These are phyloP conservation scores for Colletotrichum caudatum DNA, from an alignment of 2,329 filamentous ascomycete species.

Conservation along the genomic window DNA sequence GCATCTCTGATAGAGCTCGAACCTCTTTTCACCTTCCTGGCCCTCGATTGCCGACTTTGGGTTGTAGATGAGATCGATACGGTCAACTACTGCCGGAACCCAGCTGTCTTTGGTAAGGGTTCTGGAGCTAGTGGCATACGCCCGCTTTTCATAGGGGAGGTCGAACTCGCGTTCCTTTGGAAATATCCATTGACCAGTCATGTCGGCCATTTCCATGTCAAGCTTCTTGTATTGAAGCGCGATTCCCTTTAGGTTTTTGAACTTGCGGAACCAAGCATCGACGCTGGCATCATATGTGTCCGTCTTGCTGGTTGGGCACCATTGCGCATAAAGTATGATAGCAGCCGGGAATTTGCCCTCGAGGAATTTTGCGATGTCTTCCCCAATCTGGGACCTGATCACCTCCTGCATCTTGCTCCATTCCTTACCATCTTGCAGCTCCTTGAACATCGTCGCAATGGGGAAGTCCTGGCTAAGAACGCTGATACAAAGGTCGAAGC, in stretches of 20 bases:
- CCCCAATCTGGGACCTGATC: neutral
- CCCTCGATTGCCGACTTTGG: neutral
- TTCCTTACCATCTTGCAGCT: constrained; percentile 48
- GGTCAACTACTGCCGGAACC: neutral
- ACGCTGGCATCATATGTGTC: constrained; percentile 51
- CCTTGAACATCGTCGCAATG: constrained; percentile 51
- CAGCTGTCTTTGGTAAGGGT: neutral
- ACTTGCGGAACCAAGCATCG: constrained; percentile 46
- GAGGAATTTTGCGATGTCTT: neutral
- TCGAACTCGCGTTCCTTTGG: constrained; percentile 59
- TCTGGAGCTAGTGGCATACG: constrained; percentile 53
- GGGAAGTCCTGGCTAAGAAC: constrained; percentile 57
- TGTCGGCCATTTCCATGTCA: constrained; percentile 57
- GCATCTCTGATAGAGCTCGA: constrained; percentile 44
- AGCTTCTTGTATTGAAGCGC: constrained; percentile 49
- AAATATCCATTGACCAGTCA: constrained; percentile 61
- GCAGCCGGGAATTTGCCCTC: constrained; percentile 52
- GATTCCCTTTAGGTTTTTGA: constrained; percentile 44
- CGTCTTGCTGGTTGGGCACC: constrained; percentile 54
- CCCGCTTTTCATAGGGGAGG: constrained; percentile 61
- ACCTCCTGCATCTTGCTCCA: neutral
- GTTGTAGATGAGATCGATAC: neutral
- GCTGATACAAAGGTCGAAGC: constrained; percentile 60
- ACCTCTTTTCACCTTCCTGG: neutral
- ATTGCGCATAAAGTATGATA: constrained; percentile 62